Conservation (phyloP, 2,329 filamentous ascomycete species). For the Monosporascus sp. region DNA sequence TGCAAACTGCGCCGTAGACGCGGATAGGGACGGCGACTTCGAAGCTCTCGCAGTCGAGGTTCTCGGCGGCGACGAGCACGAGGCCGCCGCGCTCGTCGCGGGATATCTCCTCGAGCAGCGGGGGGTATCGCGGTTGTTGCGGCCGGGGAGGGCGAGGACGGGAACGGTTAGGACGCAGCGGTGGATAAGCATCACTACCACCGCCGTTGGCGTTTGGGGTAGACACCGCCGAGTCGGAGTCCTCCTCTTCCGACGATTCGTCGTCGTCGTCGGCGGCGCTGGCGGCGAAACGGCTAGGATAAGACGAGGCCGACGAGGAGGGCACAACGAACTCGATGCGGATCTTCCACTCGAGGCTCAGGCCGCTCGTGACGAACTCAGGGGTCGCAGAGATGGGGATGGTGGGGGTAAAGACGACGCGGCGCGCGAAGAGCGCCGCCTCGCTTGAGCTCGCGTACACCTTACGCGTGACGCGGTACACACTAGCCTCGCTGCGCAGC, state of each 20-base stretch:
- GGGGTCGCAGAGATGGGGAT: slow-evolving; percentile 82
- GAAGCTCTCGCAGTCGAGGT: slow-evolving; percentile 79
- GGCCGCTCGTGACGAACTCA: slow-evolving; percentile 84
- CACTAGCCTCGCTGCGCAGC: slow-evolving; percentile 76
- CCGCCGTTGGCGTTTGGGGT: too few species aligned
- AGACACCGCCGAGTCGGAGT: not conserved
- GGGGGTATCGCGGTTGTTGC: slow-evolving; percentile 22
- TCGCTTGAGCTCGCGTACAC: slow-evolving; percentile 75
- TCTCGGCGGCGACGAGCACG: slow-evolving; percentile 72
- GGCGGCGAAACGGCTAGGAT: slow-evolving; percentile 17
- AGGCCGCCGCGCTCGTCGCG: slow-evolving; percentile 71
- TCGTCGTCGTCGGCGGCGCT: slow-evolving; percentile 18
- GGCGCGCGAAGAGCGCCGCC: slow-evolving; percentile 73
- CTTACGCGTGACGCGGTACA: slow-evolving; percentile 80
- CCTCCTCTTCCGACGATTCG: slow-evolving; percentile 6
- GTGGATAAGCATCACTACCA: not conserved
- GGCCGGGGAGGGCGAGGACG: too few species aligned
- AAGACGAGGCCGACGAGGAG: slow-evolving; percentile 24
- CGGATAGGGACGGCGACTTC: slow-evolving; percentile 80
- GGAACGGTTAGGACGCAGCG: too few species aligned
- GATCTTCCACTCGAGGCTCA: slow-evolving; percentile 83
- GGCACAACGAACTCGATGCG: slow-evolving; percentile 90
- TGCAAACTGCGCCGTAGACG: slow-evolving; percentile 65
- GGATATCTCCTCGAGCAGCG: slow-evolving; percentile 72
- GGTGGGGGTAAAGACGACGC: slow-evolving; percentile 74